phyloP scores from a whole-genome alignment of 2,329 filamentous ascomycete genomes.

The Eurotiales sp. region DNA sequence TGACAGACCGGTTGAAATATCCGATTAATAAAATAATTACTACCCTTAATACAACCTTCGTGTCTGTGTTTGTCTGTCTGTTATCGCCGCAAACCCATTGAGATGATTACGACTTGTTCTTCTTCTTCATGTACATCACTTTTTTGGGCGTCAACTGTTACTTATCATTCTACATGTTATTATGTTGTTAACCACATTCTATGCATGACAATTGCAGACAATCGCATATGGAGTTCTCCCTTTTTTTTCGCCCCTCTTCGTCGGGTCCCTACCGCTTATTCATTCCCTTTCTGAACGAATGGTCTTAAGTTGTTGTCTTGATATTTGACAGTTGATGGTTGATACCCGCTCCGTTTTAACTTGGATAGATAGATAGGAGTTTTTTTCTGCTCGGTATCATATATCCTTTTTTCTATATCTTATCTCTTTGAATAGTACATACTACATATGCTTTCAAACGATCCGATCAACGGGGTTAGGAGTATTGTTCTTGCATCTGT shows the following conservation, averaged over 20 bases:
- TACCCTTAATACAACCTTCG: neutral
- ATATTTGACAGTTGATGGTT: too few species aligned
- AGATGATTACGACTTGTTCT: neutral
- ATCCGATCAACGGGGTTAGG: too few species aligned
- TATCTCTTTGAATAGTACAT: too few species aligned
- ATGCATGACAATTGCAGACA: neutral
- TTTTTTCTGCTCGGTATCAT: too few species aligned
- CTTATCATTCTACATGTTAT: neutral
- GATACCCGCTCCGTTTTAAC: too few species aligned
- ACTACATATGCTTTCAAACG: too few species aligned
- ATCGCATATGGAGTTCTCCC: neutral
- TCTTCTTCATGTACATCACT: conserved; percentile 1
- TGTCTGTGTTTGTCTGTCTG: too few species aligned
- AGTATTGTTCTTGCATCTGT: too few species aligned
- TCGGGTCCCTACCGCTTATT: neutral
- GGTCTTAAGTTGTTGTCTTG: too few species aligned
- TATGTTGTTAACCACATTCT: too few species aligned
- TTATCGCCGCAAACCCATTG: neutral
- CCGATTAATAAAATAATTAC: conserved; percentile 10
- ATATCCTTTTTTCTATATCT: too few species aligned
- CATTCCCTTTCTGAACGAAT: neutral
- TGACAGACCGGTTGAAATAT: conserved; percentile 15
- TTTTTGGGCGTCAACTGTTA: neutral
- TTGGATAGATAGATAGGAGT: too few species aligned
- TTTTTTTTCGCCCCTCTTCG: neutral